These are phyloP conservation scores for Chrysosporium keratinophilum DNA, from an alignment of 2,329 filamentous ascomycete species.

Conservation along the genomic window DNA sequence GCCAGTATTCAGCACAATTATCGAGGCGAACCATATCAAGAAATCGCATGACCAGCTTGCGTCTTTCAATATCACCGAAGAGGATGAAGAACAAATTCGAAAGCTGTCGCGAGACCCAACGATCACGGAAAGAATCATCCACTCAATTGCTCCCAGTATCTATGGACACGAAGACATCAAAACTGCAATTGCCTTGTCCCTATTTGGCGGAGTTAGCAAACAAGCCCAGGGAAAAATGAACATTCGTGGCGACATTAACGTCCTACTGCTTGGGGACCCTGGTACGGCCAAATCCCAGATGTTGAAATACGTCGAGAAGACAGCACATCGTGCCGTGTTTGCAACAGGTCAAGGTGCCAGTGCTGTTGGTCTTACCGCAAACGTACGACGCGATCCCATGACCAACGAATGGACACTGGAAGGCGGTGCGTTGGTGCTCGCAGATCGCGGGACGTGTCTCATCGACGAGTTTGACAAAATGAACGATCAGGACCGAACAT, in stretches of 20 bases:
- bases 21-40: slow-evolving; percentile 94
- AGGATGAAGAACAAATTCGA: slow-evolving; percentile 86
- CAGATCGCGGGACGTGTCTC: slow-evolving; percentile 85
- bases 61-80: slow-evolving; percentile 87
- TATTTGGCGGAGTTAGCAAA: slow-evolving; percentile 93
- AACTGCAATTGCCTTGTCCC: slow-evolving; percentile 83
- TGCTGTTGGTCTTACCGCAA: slow-evolving; percentile 93
- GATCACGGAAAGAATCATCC: slow-evolving; percentile 84
- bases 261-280: slow-evolving; percentile 88
- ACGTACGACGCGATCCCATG: slow-evolving; percentile 85
- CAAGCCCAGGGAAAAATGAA: slow-evolving; percentile 77
- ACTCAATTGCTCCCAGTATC: slow-evolving; percentile 91
- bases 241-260: slow-evolving; percentile 95
- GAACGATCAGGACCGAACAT: slow-evolving; percentile 97
- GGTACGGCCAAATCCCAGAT: slow-evolving; percentile 97
- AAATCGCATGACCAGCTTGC: slow-evolving; percentile 96
- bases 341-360: slow-evolving; percentile 95
- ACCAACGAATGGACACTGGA: slow-evolving; percentile 97
- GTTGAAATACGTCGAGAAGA: slow-evolving; percentile 95
- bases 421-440: slow-evolving; percentile 87
- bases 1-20: slow-evolving; percentile 92
- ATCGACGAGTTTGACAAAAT: slow-evolving; percentile 99
- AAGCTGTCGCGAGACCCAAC: slow-evolving; percentile 78
- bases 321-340: slow-evolving; percentile 90
- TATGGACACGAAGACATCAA: slow-evolving; percentile 97